These are phyloP conservation scores for Bruguiera hainesii DNA, from an alignment of 441 rosid genomes.

Conservation along the genomic window DNA sequence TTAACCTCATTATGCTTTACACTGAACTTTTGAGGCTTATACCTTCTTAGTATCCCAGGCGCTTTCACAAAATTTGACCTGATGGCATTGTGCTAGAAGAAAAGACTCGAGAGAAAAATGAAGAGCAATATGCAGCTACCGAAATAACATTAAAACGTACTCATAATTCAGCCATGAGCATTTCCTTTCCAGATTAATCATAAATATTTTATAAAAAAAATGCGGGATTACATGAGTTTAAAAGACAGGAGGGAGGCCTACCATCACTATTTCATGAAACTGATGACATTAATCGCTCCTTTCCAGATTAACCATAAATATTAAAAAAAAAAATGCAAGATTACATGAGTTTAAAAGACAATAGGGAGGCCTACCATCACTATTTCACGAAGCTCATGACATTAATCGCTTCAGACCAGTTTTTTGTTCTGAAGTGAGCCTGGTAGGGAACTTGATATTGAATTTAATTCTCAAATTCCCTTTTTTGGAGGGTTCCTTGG, in stretches of 20 bases:
- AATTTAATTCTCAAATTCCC: constrained; percentile 73
- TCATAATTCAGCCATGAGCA: neutral
- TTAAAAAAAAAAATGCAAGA: neutral
- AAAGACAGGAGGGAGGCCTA: neutral
- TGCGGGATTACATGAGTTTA: neutral
- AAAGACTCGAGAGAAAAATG: neutral
- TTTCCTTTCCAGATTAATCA: neutral
- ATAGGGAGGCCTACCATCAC: neutral
- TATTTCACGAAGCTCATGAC: constrained; percentile 29
- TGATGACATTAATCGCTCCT: constrained; percentile 37
- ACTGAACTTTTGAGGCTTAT: too few species aligned
- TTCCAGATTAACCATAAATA: neutral
- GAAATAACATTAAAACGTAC: neutral
- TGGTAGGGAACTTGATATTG: constrained; percentile 58
- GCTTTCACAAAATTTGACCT: neutral
- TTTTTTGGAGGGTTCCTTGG: constrained; percentile 60
- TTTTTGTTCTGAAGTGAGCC: constrained; percentile 54
- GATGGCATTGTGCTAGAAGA: neutral
- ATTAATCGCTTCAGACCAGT: constrained; percentile 48
- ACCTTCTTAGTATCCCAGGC: neutral
- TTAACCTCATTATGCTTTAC: too few species aligned
- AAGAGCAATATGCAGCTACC: neutral
- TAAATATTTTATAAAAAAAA: neutral
- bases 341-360: neutral
- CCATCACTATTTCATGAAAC: constrained; percentile 22